These are phyloP conservation scores for Malus fusca DNA, from an alignment of 306 rosid genomes.

Conservation along the genomic window DNA sequence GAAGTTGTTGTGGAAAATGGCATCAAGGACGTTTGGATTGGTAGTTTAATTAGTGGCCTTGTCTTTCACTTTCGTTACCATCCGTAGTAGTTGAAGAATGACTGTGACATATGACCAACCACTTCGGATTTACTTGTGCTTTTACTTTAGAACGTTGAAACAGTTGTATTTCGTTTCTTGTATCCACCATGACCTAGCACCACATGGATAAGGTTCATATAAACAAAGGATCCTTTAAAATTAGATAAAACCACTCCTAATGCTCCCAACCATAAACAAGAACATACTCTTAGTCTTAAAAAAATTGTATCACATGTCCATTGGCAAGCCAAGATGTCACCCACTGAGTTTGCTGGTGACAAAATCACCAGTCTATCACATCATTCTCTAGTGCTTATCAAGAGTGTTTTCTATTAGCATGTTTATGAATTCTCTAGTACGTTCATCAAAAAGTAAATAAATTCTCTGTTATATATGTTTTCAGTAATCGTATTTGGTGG, in stretches of 20 bases:
- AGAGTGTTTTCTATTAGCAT: too few relatives aligned
- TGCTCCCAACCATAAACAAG: neutral
- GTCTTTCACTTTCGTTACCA: accelerated
- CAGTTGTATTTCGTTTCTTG: neutral
- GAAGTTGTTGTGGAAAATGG: too few relatives aligned
- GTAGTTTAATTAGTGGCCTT: too few relatives aligned
- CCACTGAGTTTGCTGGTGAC: neutral
- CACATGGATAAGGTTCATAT: neutral
- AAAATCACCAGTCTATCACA: neutral
- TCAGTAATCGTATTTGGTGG: too few relatives aligned
- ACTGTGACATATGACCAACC: too few relatives aligned
- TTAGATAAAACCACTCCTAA: neutral
- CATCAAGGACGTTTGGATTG: too few relatives aligned
- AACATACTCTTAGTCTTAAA: neutral
- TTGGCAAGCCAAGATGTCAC: neutral
- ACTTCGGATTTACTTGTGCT: too few relatives aligned
- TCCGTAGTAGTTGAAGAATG: too few relatives aligned
- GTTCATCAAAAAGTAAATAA: too few relatives aligned
- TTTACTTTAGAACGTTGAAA: neutral
- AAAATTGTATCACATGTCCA: neutral
- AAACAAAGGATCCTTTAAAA: neutral
- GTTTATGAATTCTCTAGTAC: too few relatives aligned
- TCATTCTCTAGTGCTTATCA: too few relatives aligned
- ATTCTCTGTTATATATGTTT: too few relatives aligned
- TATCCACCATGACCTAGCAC: neutral